These are phyloP conservation scores for Osmozyma mogii DNA, from an alignment of 805 yeast genomes.

Conservation along the genomic window DNA sequence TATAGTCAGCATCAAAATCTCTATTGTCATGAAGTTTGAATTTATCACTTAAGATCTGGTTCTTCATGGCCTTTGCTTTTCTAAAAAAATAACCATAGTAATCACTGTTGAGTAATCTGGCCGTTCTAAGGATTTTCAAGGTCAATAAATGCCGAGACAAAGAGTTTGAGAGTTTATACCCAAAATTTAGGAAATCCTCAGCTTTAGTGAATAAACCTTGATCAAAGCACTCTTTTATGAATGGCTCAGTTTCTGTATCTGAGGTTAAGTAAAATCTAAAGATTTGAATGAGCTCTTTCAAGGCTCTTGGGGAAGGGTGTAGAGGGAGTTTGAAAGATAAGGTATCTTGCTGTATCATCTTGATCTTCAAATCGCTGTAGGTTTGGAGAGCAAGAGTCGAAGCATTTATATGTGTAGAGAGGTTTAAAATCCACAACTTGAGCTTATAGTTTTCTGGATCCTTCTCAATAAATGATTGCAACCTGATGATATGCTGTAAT, in stretches of 20 bases:
- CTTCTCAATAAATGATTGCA: constrained; percentile 46
- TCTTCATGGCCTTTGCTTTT: constrained; percentile 9
- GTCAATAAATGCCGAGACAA: constrained; percentile 32
- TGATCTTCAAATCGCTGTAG: constrained; percentile 52
- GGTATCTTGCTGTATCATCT: constrained; percentile 71
- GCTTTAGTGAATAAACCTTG: constrained; percentile 58
- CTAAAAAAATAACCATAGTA: constrained; percentile 21
- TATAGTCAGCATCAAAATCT: constrained; percentile 50
- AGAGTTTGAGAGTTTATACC: constrained; percentile 44
- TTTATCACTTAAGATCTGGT: constrained; percentile 8
- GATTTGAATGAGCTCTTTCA: constrained; percentile 26
- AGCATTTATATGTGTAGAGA: constrained; percentile 55
- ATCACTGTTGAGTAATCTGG: constrained; percentile 24
- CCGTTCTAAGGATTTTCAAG: constrained; percentile 24
- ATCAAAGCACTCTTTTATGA: constrained; percentile 47
- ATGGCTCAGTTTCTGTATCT: constrained; percentile 42
- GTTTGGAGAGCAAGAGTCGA: constrained; percentile 40
- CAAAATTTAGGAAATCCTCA: constrained; percentile 57
- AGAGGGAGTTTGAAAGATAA: constrained; percentile 44
- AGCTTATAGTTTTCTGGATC: constrained; percentile 73
- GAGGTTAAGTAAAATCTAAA: constrained; percentile 48
- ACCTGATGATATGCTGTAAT: constrained; percentile 37
- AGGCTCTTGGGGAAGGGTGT: constrained; percentile 34
- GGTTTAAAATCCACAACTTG: constrained; percentile 59
- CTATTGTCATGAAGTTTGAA: constrained; percentile 44